These are phyloP conservation scores for Pseudogymnoascus destructans DNA, from an alignment of 2,329 filamentous ascomycete species.

Conservation along the genomic window DNA sequence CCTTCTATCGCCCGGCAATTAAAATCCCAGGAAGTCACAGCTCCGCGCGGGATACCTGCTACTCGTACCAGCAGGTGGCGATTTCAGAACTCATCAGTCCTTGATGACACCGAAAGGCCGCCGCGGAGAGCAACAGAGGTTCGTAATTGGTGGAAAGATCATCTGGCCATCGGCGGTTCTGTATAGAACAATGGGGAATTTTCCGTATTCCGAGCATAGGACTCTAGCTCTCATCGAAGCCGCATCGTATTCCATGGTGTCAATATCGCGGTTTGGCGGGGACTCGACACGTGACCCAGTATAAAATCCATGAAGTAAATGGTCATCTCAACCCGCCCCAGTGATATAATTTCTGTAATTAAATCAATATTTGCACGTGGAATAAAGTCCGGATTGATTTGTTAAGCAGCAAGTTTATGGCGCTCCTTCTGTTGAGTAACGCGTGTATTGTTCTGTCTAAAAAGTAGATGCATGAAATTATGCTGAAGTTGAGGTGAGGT, in stretches of 20 bases:
- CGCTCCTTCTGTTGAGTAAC: background rate
- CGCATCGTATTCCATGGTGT: background rate
- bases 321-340: background rate
- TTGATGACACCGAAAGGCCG: background rate
- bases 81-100: background rate
- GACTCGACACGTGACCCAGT: background rate
- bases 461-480: too few species aligned
- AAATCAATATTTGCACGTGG: background rate
- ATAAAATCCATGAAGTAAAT: background rate
- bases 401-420: background rate
- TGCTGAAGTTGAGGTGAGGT: too few species aligned
- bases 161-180: background rate
- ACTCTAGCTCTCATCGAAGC: background rate
- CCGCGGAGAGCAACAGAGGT: background rate
- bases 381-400: background rate
- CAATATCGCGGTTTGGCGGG: background rate
- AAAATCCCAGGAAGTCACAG: background rate
- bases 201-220: background rate
- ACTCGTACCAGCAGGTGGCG: background rate
- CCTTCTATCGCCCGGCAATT: background rate
- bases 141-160: background rate
- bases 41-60: background rate
- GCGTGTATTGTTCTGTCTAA: too few species aligned
- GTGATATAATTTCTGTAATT: background rate
- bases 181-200: background rate